phyloP scores from a whole-genome alignment of 148 eudicot species.

The Fagopyrum homotropicum region DNA sequence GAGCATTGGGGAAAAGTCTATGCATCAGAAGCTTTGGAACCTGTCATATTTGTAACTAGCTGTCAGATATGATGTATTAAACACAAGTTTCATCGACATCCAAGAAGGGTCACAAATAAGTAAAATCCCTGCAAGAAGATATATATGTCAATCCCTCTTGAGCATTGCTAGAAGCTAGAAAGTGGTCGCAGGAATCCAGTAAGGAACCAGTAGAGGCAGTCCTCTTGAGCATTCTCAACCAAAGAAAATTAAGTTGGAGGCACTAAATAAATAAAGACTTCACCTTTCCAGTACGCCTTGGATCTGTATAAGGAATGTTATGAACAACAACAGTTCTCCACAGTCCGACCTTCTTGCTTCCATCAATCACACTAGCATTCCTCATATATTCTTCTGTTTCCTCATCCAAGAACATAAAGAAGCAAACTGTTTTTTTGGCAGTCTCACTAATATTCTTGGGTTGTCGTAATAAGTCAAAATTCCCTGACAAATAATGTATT shows the following conservation, averaged over 20 bases:
- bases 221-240: not conserved
- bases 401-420: constrained; percentile 93
- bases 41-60: constrained; percentile 24
- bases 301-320: constrained; percentile 83
- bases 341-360: constrained; percentile 52
- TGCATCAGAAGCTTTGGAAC: constrained; percentile 92
- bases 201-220: not conserved
- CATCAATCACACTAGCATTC: constrained; percentile 55
- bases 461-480: constrained; percentile 79
- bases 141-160: not conserved
- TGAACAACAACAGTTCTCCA: constrained; percentile 84
- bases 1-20: constrained; percentile 87
- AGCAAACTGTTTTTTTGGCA: constrained; percentile 65
- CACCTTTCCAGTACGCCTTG: constrained; percentile 97
- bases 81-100: constrained; percentile 2
- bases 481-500: constrained; percentile 39
- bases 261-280: not conserved
- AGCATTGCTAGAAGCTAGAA: not conserved
- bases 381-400: constrained; percentile 68
- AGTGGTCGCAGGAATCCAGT: not conserved
- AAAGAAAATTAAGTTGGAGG: too few relatives aligned
- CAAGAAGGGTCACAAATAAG: not conserved
- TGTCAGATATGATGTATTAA: not conserved
- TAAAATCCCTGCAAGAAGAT: not conserved
- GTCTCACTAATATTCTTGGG: constrained; percentile 80